A percentile compares a stretch with the other conserved stretches of the same genome.
Conservation (phyloP, 2,329 filamentous ascomycete genomes). For the Fusarium globosum region DNA sequence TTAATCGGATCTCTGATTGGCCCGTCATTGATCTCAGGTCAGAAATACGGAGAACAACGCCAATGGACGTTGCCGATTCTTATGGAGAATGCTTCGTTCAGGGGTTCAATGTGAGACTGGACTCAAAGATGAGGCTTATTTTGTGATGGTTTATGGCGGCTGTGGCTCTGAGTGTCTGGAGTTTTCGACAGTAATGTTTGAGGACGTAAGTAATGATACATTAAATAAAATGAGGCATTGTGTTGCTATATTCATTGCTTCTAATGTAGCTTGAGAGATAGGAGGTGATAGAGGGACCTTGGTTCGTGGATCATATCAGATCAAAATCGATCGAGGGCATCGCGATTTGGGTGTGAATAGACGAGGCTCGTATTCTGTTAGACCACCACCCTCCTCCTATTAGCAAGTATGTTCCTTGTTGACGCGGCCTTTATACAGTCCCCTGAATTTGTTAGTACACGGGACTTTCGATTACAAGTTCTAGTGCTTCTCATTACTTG, state of each 20-base stretch:
- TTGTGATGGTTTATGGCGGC: constrained; percentile 21
- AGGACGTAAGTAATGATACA: background rate
- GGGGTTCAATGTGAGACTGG: constrained; percentile 22
- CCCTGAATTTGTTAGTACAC: background rate
- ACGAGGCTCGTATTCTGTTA: background rate
- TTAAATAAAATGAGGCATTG: background rate
- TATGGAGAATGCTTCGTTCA: constrained; percentile 29
- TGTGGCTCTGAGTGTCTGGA: constrained; percentile 14
- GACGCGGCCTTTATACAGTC: background rate
- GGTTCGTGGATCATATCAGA: background rate
- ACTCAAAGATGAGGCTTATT: constrained; percentile 26
- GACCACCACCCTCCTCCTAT: background rate
- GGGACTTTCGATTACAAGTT: background rate
- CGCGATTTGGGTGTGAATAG: background rate
- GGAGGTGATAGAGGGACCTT: background rate
- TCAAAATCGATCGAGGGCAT: background rate
- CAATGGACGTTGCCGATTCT: constrained; percentile 23
- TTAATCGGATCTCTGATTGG: background rate
- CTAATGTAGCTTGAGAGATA: background rate
- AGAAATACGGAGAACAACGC: constrained; percentile 14
- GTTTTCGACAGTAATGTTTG: background rate
- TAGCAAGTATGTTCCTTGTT: background rate
- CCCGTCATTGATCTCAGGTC: background rate
- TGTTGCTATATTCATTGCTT: background rate
- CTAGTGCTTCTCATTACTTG: background rate